Evolutionary conservation across 2,329 filamentous ascomycete species (phyloP), one percentile per base, ranked within the genome.

Genomic region (Teratosphaeria viscida): DNA sequence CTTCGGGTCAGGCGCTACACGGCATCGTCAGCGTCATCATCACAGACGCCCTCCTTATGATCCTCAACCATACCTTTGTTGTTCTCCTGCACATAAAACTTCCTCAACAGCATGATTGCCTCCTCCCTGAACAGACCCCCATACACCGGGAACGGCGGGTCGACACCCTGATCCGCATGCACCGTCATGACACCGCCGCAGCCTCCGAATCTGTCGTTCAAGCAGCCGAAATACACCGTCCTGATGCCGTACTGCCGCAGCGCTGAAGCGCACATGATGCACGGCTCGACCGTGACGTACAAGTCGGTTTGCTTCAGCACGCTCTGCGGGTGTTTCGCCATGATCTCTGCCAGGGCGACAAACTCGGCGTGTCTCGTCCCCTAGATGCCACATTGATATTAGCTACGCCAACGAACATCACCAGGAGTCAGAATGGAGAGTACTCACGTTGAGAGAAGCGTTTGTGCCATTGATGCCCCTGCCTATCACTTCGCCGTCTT

Each of bases 21-120:
- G 19, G 43, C 61, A 37, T 52, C 35, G 56, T 32, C n/a, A 34
- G 57, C 52, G 26, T 2, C 23, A 52, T 5, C n/a, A 26, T 57
- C 6, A 5, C 26, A 8, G 8, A 23, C n/a, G 10, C 57, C n/a
- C 32, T 8, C 16, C 23, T 35, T 10, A 47, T 2, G 8, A 19
- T 8, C 26, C 57, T 52, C 52, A 39, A 32, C 69, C 78, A 67
- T 77, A 89, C 89, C 90, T 80, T 94, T 89, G 64, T 89, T 90
- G 74, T 99, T 99, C 75, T 99, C 92, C 75, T 99, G 94, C 35
- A 99, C 89, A 73, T 99, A 99, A 75, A 99, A 99, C 61, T 92
- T 86, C 64, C 95, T 83, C 65, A 99, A 79, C 65, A 99, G 76
- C 74, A 92, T 92, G 61, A 99, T 95, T 4, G 94, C 92, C 71